Base-by-base conservation (phyloP, 2,329 filamentous ascomycete species). In the Fusarium sp. region DNA sequence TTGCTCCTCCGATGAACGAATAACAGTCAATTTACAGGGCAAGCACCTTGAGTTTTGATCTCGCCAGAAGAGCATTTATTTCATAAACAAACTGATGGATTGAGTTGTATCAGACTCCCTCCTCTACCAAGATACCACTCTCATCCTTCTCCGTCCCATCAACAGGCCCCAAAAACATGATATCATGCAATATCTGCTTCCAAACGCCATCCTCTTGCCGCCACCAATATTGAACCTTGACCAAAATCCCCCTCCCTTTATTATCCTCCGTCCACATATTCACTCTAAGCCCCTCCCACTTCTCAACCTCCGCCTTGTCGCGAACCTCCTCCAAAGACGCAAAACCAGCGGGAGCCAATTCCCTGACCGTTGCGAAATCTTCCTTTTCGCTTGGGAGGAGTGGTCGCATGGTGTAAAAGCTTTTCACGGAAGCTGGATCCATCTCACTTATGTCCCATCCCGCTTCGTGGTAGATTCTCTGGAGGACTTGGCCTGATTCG, bases 171-270 rank as follows among this genome's bases (percentile, higher is more conserved):
- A 68, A 8, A 4, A 44, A 50, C 47, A 68, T 7, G 2, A 68
- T 68, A 7, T 68, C 66, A 42, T 68, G 66, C 0, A 68, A 15
- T 6, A 68, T 68, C 24, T 68, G 66, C 24, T 62, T 68, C 64
- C 66, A 68, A 12, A 3, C 18, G 0, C 36, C 64, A 6, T 17
- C 45, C 12, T 68, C 66, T 24, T 22, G 5, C 4, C 66, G 36
- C 66, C 66, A 68, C 66, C 66, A 68, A 12, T 68, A 68, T 1
- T 68, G 55, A 8, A 68, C 66, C 3, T 68, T 68, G n/a, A 68
- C 66, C 3, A 62, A 38, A 8, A 68, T 48, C 3, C 66, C 64
- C 5, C 55, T 68, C 0, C 41, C 48, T 2, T 20, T 17, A 8
- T 22, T 38, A 39, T 68, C 66, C 15, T 68, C 22, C 12, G 55